Evolutionary conservation across 169 alveolate genomes (phyloP), one percentile per base, ranked within the genome.

Genomic region (Cryptosporidium xiaoi): DNA sequence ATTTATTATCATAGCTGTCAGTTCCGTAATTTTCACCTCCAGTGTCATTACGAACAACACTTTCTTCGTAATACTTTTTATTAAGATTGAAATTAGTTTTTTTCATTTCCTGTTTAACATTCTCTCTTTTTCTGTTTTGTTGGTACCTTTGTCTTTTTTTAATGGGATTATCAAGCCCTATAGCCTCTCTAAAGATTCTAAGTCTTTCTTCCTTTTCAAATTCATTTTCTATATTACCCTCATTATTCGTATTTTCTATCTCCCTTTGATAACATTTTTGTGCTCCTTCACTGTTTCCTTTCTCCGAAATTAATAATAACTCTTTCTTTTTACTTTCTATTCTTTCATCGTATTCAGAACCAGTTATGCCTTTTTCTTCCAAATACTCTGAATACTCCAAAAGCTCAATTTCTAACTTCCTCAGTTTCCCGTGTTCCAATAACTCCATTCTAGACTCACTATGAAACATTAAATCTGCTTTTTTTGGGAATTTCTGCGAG

Each of bases 351-450:
- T 53, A n/a, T n/a, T 69, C 83, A 0, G 51, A 58, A 31, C 71
- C 71, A 13, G 40, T 77, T 16, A 77, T 58, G 36, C 87, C 87
- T 48, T 24, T 62, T 15, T 68, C 58, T n/a, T 56, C 62, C 44
- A 68, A 83, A 13, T 36, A 29, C 29, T 71, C 92, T 24, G 64
- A 15, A 51, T 83, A 77, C 62, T 87, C 66, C 31, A 91, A 48
- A 46, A 94, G 83, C 46, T 90, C 83, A 20, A 90, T 91, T 83
- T 94, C 97, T 64, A 95, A 82, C 51, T 93, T 90, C 29, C 97
- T 82, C 84, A 91, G 77, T 71, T 64, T 77, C 90, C 94, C 97
- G 65, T 95, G 98, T 27, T 85, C 91, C 18, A 94, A 85, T 33
- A 95, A 84, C 29, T 82, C 94, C n/a, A 20, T 44, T 40, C 48